Percentiles rank a stretch among this genome's conserved stretches.
These are phyloP conservation scores for Chimonanthus salicifolius DNA, from an alignment of 164 flowering plant genomes.

Conservation along the genomic window DNA sequence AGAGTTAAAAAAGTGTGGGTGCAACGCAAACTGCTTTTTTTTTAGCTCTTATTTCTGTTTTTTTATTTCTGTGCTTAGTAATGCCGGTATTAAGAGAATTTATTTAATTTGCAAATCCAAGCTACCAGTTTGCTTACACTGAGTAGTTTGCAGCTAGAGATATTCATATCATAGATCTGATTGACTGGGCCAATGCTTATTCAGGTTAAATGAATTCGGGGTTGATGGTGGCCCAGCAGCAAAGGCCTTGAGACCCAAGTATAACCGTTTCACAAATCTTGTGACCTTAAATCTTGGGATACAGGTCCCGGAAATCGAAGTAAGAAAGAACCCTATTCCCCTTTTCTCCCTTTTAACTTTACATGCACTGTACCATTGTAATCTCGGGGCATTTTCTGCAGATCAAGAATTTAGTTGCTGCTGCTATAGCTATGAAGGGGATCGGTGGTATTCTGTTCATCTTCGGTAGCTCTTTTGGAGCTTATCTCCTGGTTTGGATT, in stretches of 20 bases:
- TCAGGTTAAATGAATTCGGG: constrained; percentile 56
- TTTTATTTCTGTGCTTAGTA: no score
- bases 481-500: constrained; percentile 58
- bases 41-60: no score
- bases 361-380: not conserved
- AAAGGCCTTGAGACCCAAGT: constrained; percentile 41
- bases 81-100: no score
- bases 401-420: constrained; percentile 47
- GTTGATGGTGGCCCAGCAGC: constrained; percentile 65
- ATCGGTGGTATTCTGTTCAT: constrained; percentile 67
- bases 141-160: not conserved
- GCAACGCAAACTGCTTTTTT: no score
- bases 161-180: not conserved
- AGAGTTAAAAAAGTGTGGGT: no score
- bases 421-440: constrained; percentile 47
- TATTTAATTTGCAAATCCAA: no score
- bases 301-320: constrained; percentile 59
- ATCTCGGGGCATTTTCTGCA: constrained; percentile 21
- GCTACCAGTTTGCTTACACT: not conserved
- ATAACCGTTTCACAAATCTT: constrained; percentile 31
- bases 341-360: not conserved
- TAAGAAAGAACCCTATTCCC: constrained; percentile 17
- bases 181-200: not conserved
- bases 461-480: constrained; percentile 70
- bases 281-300: constrained; percentile 42